Percentiles rank a stretch among this genome's conserved stretches.
phyloP scores from a whole-genome alignment of 352 stramenopile species.

The Phytopythium delawarense region DNA sequence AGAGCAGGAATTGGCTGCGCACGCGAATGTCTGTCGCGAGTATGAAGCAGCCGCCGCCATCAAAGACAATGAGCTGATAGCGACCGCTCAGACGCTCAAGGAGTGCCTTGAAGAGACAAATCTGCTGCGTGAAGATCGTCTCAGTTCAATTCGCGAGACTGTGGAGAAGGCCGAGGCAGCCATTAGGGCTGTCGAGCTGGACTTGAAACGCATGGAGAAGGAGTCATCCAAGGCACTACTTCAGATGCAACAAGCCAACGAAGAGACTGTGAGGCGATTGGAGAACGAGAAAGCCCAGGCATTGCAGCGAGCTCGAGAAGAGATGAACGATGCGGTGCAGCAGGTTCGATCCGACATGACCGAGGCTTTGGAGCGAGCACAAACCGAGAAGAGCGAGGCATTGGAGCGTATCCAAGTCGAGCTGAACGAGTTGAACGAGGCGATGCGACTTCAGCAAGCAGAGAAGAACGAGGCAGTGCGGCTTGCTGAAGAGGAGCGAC shows the following conservation, averaged over 20 bases:
- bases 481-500: background rate
- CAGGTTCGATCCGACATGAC: too few species aligned
- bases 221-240: background rate
- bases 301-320: background rate
- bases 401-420: too few species aligned
- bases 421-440: too few species aligned
- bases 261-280: background rate
- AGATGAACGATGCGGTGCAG: slow-evolving; percentile 1
- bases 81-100: background rate
- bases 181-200: background rate
- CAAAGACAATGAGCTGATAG: background rate
- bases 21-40: background rate
- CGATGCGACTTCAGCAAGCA: too few species aligned
- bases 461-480: slow-evolving; percentile 3
- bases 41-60: background rate
- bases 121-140: background rate
- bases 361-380: too few species aligned
- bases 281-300: background rate
- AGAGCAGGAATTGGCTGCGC: background rate
- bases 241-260: background rate
- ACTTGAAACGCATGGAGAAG: background rate
- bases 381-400: too few species aligned
- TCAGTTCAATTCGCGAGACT: background rate
- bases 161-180: background rate
- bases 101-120: background rate